Base-by-base conservation (phyloP, 2,329 filamentous ascomycete genomes). In the Dactylonectria estremocensis region DNA sequence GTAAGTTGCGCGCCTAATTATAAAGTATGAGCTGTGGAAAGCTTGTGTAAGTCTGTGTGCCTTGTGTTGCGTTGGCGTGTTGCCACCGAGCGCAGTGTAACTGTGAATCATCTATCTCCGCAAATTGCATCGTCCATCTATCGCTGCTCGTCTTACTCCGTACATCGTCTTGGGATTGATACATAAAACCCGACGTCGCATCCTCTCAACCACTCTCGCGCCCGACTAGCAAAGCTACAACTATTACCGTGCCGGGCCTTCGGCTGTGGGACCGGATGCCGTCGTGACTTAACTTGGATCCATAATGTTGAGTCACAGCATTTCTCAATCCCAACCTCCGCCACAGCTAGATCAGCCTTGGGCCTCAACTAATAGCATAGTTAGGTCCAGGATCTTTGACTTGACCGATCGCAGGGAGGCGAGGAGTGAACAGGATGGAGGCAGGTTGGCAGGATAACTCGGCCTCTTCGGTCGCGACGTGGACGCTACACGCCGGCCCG, bases 251-350 rank as follows among this genome's bases (percentile, higher is more conserved):
- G 59, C 66, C 55, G 57, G 68, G 50, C 66, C 61, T 62, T 64
- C 57, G 50, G 58, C 53, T 73, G 71, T 75, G 73, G 73, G 60
- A 73, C 71, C 68, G 60, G 64, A 67, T 70, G 64, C 69, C 63
- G 69, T 72, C 70, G 54, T 68, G 65, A 67, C 60, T 59, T 68
- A 64, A 67, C 60, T 59, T 57, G 58, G 60, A 49, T 54, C 61
- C 52, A 56, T 71, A 65, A 37, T 53, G 62, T 72, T 73, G 65
- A 75, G 61, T 75, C 72, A 75, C 71, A 59, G 55, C 60, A 68
- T 65, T 63, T 67, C 69, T 68, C 69, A 61, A 58, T 66, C 62
- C 63, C 55, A 50, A 62, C 62, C 58, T 52, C 56, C 66, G 48
- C 53, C 45, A 59, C 55, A 56, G 45, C 52, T 43, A 56, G 31